A percentile compares a stretch with the other conserved stretches of the same genome.
These are phyloP conservation scores for Apiospora pterosperma DNA, from an alignment of 2,329 filamentous ascomycete species.

Conservation along the genomic window DNA sequence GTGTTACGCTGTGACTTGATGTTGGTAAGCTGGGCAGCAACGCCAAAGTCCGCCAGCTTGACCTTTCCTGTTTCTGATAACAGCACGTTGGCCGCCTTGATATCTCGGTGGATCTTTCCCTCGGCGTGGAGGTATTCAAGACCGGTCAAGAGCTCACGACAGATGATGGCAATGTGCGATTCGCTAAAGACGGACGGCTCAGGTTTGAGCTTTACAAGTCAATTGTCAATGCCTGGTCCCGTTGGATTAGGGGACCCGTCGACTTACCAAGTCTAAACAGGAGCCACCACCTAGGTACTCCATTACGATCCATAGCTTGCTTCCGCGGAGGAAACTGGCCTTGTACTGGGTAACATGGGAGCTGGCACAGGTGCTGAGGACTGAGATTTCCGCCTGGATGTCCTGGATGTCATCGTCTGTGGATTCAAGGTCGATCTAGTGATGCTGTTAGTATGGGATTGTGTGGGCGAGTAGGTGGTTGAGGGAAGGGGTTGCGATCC, in stretches of 20 bases:
- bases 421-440: constrained; percentile 94
- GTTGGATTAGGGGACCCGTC: background rate
- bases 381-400: constrained; percentile 94
- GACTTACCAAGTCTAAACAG: constrained; percentile 80
- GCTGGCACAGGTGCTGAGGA: constrained; percentile 91
- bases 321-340: constrained; percentile 89
- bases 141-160: constrained; percentile 83
- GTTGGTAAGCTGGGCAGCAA: constrained; percentile 92
- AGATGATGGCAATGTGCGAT: constrained; percentile 88
- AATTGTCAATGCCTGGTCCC: background rate
- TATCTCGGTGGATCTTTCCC: constrained; percentile 94
- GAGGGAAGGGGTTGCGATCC: background rate
- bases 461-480: background rate
- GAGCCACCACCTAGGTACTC: constrained; percentile 95
- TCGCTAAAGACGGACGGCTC: constrained; percentile 72
- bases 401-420: constrained; percentile 98
- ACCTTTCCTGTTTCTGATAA: constrained; percentile 87
- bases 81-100: constrained; percentile 95
- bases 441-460: background rate
- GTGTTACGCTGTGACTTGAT: constrained; percentile 98
- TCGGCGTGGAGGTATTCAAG: constrained; percentile 91
- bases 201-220: constrained; percentile 69
- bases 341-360: constrained; percentile 95
- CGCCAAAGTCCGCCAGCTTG: constrained; percentile 95
- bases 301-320: constrained; percentile 99